Percentiles rank a stretch among this genome's conserved stretches.
Evolutionary conservation across 148 eudicot species (phyloP).

Genomic region (Rhododendron mucronatum): DNA sequence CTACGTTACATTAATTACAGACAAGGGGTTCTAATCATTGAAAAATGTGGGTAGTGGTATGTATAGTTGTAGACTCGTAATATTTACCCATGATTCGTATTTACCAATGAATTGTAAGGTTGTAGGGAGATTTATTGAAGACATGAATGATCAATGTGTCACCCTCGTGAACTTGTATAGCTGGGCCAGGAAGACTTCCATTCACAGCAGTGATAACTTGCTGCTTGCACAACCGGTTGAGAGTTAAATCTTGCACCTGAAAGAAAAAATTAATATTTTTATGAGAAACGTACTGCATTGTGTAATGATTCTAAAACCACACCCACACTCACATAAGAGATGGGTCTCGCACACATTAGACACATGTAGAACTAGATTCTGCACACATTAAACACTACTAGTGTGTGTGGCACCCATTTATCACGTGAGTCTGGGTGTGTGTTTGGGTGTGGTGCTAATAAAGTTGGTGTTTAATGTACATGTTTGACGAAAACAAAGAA

Average conservation of each 20-base stretch:
- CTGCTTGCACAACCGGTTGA: conserved; percentile 33
- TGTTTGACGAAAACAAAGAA: too few relatives aligned
- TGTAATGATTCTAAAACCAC: too few relatives aligned
- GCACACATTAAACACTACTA: too few relatives aligned
- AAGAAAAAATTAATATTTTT: neutral
- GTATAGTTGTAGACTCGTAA: neutral
- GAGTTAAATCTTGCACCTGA: conserved; percentile 39
- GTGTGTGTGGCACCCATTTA: too few relatives aligned
- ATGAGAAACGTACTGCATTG: too few relatives aligned
- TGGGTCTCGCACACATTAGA: too few relatives aligned
- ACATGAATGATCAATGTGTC: conserved; percentile 60
- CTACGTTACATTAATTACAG: too few relatives aligned
- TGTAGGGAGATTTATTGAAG: conserved; percentile 46
- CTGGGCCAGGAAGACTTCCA: conserved; percentile 51
- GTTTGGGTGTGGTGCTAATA: too few relatives aligned
- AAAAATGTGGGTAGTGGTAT: neutral
- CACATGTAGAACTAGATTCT: too few relatives aligned
- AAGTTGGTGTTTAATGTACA: too few relatives aligned
- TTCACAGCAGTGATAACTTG: conserved; percentile 43
- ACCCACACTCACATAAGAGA: too few relatives aligned
- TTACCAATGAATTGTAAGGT: conserved; percentile 59
- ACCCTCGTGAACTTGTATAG: conserved; percentile 43
- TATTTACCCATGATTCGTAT: conserved; percentile 36
- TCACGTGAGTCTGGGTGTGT: too few relatives aligned
- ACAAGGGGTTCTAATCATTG: neutral